Conservation (phyloP, 352 stramenopile genomes). For the Phytopythium kandeliae region DNA sequence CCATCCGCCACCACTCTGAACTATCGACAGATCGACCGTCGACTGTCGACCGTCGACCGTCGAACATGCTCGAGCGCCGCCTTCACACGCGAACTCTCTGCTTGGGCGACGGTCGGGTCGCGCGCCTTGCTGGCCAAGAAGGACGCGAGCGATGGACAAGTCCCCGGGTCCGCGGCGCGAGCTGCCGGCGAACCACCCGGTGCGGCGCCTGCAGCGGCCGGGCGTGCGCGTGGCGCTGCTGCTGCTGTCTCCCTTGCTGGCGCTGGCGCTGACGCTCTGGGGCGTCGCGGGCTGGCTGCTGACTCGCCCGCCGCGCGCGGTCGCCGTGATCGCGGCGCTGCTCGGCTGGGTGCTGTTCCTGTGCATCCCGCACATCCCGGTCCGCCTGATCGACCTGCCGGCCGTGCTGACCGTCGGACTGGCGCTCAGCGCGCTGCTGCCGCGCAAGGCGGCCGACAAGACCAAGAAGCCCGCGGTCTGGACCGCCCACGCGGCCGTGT, state of each 20-base stretch:
- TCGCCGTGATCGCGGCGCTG: conserved; percentile 19
- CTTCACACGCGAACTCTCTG: no score
- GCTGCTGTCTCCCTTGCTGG: conserved; percentile 35
- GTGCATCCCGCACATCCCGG: conserved; percentile 38
- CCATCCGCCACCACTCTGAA: no score
- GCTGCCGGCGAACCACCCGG: conserved; percentile 13
- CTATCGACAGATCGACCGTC: no score
- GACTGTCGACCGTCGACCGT: no score
- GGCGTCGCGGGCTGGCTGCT: conserved; percentile 41
- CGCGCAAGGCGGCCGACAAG: conserved; percentile 5
- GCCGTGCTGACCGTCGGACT: conserved; percentile 42
- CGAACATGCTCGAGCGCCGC: no score
- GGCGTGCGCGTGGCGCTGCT: conserved; percentile 20
- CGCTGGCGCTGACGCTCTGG: conserved; percentile 50
- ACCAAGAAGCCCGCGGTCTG: conserved; percentile 11
- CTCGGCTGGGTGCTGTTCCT: conserved; percentile 48
- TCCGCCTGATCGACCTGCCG: conserved; percentile 48
- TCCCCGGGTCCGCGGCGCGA: conserved; percentile 7
- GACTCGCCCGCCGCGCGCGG: conserved; percentile 28
- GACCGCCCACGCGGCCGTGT: conserved; percentile 7
- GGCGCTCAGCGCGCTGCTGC: conserved; percentile 20
- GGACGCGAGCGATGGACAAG: background rate
- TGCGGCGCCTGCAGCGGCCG: conserved; percentile 10
- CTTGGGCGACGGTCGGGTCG: no score
- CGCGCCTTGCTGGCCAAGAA: background rate